These are phyloP conservation scores for Bothriochloa decipiens DNA, from an alignment of 176 grass and related monocot species.

Conservation along the genomic window DNA sequence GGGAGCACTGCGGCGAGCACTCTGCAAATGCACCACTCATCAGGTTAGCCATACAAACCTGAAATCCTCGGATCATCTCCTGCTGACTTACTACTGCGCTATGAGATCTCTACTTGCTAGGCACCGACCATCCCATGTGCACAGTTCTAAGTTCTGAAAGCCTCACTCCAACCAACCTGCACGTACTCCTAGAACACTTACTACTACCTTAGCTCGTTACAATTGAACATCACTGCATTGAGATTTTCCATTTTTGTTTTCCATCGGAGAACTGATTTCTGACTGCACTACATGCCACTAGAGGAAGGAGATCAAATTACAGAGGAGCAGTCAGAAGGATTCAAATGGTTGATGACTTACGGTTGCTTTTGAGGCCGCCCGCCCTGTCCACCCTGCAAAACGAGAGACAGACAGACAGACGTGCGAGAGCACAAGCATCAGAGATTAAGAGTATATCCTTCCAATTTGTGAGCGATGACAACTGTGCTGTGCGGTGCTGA, in stretches of 20 bases:
- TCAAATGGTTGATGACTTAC: constrained; percentile 44
- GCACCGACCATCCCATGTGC: not conserved
- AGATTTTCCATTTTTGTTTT: not conserved
- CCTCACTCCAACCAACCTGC: not conserved
- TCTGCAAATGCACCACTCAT: constrained; percentile 31
- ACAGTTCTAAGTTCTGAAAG: not conserved
- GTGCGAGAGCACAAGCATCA: not conserved
- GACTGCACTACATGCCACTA: not conserved
- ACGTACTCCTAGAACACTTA: too few relatives aligned
- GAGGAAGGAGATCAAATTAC: not conserved
- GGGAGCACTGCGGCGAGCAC: constrained; percentile 50
- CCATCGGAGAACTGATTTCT: not conserved
- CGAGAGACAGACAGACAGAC: not conserved
- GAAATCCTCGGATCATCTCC: too few relatives aligned
- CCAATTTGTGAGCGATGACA: not conserved
- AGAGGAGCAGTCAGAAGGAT: too few relatives aligned
- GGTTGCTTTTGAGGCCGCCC: constrained; percentile 24
- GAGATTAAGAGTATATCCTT: not conserved
- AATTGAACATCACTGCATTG: not conserved
- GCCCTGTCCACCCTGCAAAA: constrained; percentile 39
- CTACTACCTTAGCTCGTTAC: too few relatives aligned
- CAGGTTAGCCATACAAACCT: too few relatives aligned
- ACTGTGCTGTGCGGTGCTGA: too few relatives aligned
- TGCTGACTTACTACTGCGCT: too few relatives aligned
- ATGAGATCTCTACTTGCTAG: not conserved